A percentile compares a stretch with the other conserved stretches of the same genome.
Evolutionary conservation across 1,284 basidiomycete genomes (phyloP).

Genomic region (Papiliotrema fonsecae): DNA sequence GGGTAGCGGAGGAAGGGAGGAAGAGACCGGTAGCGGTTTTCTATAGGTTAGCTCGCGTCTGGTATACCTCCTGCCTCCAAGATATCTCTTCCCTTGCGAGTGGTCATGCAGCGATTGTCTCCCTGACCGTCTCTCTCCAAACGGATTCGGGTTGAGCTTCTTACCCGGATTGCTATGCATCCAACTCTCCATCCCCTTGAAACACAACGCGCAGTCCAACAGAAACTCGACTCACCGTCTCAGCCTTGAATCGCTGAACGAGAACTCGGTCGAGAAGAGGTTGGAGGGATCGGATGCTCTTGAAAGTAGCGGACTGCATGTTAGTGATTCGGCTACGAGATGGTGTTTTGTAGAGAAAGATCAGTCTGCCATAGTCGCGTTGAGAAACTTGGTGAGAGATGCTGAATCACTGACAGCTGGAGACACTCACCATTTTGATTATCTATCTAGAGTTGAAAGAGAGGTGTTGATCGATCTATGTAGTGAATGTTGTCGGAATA

Average conservation of each 20-base stretch:
- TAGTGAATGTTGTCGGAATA: neutral
- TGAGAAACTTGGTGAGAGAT: too few species aligned
- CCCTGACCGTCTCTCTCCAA: too few species aligned
- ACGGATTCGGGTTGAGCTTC: too few species aligned
- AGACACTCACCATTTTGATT: too few species aligned
- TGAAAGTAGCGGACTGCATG: constrained; percentile 63
- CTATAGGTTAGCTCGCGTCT: constrained; percentile 54
- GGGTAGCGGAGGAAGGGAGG: constrained; percentile 81
- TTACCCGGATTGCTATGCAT: too few species aligned
- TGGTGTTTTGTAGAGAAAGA: neutral
- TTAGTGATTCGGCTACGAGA: neutral
- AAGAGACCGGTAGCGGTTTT: constrained; percentile 94
- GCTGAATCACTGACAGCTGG: too few species aligned
- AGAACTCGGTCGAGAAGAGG: constrained; percentile 95
- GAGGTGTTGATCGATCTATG: neutral
- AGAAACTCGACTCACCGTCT: constrained; percentile 59
- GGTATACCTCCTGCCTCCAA: too few species aligned
- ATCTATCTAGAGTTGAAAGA: too few species aligned
- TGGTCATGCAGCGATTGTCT: too few species aligned
- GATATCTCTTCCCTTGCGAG: too few species aligned
- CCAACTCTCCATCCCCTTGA: too few species aligned
- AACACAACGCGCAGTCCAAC: neutral
- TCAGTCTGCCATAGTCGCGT: neutral
- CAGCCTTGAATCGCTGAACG: constrained; percentile 94
- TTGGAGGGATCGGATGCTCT: constrained; percentile 84